Evolutionary conservation across 1,284 basidiomycete species (phyloP).

Genomic region (Trichosporon inkin): DNA sequence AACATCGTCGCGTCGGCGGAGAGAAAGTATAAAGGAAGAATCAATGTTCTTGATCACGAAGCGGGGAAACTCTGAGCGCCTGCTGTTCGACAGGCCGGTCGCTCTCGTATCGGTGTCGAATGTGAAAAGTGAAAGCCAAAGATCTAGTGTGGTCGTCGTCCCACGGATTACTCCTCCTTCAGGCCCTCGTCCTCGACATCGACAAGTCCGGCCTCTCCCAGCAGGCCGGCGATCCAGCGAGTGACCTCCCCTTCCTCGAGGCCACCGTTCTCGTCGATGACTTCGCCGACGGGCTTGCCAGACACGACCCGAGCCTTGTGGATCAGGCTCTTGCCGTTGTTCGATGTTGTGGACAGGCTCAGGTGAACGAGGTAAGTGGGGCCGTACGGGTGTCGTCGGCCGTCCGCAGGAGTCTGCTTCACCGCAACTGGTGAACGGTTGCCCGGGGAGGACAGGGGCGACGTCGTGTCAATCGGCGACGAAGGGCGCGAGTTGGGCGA

Average conservation of each 20-base stretch:
- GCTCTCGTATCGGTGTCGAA: neutral
- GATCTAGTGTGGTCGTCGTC: neutral
- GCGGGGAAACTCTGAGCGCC: neutral
- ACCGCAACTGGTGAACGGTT: slow-evolving; percentile 14
- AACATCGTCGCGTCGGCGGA: neutral
- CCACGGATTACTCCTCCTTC: slow-evolving; percentile 30
- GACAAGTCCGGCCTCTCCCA: slow-evolving; percentile 40
- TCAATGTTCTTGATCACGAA: neutral
- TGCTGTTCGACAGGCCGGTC: neutral
- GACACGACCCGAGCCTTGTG: slow-evolving; percentile 38
- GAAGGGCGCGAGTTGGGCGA: slow-evolving; percentile 44
- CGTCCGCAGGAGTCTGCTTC: neutral
- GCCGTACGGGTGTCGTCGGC: slow-evolving; percentile 23
- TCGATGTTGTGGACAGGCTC: slow-evolving; percentile 40
- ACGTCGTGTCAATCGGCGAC: slow-evolving; percentile 30
- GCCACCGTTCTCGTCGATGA: slow-evolving; percentile 43
- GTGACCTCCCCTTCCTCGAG: slow-evolving; percentile 43
- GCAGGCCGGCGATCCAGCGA: slow-evolving; percentile 36
- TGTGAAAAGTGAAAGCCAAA: neutral
- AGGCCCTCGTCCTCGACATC: slow-evolving; percentile 35
- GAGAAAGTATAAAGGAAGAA: neutral
- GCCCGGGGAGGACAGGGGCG: slow-evolving; percentile 25
- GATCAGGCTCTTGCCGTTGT: slow-evolving; percentile 45
- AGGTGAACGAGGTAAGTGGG: slow-evolving; percentile 43
- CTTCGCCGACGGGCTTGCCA: slow-evolving; percentile 39